Evolutionary conservation across 164 flowering plant species (phyloP).

Genomic region (Warburgia ugandensis): DNA sequence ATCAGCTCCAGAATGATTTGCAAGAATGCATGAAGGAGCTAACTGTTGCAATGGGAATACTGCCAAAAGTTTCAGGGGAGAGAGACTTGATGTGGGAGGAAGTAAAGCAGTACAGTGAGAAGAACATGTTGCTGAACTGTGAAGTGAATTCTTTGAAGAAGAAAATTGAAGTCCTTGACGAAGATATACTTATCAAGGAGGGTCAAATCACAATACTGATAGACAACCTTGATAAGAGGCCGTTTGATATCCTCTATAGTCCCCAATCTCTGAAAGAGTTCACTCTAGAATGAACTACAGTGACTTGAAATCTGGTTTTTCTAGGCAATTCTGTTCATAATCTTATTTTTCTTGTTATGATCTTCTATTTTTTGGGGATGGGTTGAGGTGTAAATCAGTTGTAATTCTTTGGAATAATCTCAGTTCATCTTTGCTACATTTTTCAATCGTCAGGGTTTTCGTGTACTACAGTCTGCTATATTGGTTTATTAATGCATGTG

Average conservation of each 20-base stretch:
- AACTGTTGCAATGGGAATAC: conserved; percentile 30
- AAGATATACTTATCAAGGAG: conserved; percentile 78
- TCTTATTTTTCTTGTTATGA: background rate
- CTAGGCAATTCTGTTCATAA: background rate
- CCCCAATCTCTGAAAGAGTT: conserved; percentile 34
- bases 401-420: too few species aligned
- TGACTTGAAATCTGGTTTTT: background rate
- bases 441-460: too few species aligned
- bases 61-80: conserved; percentile 66
- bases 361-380: background rate
- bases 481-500: too few species aligned
- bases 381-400: conserved; percentile 1
- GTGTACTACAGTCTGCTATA: too few species aligned
- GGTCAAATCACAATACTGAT: conserved; percentile 83
- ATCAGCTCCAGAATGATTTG: conserved; percentile 40
- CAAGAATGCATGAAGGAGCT: conserved; percentile 61
- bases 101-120: conserved; percentile 69
- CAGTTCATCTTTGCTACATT: too few species aligned
- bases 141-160: conserved; percentile 55
- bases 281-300: conserved; percentile 22
- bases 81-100: conserved; percentile 86
- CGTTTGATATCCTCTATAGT: conserved; percentile 54
- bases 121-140: conserved; percentile 66
- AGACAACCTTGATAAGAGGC: conserved; percentile 46
- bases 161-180: conserved; percentile 72